Conservation (phyloP, 2,329 filamentous ascomycete genomes). For the Aspergillus nomiae region DNA sequence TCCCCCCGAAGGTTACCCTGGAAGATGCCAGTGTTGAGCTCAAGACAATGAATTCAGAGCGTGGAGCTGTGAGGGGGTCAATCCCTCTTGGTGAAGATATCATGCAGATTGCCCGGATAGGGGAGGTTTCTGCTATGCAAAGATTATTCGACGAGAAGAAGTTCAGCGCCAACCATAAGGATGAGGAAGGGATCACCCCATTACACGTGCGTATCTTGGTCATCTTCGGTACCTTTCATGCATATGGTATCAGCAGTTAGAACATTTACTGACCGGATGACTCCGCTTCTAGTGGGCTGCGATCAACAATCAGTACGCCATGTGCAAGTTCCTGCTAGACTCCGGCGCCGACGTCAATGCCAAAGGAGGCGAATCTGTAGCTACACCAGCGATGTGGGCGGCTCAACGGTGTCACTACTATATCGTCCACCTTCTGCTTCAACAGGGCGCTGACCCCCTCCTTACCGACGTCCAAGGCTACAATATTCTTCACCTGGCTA, state of each 20-base stretch:
- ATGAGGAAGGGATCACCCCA: constrained; percentile 93
- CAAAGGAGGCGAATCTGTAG: constrained; percentile 92
- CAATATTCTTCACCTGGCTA: constrained; percentile 95
- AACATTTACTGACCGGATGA: constrained; percentile 11
- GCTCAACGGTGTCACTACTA: constrained; percentile 97
- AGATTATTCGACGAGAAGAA: constrained; percentile 83
- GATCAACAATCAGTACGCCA: constrained; percentile 97
- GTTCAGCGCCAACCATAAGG: constrained; percentile 77
- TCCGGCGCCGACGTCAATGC: constrained; percentile 87
- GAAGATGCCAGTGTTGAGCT: constrained; percentile 41
- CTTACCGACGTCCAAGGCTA: constrained; percentile 94
- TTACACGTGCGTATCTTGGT: constrained; percentile 71
- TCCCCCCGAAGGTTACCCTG: constrained; percentile 34
- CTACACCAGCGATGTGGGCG: constrained; percentile 94
- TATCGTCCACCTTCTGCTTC: constrained; percentile 86
- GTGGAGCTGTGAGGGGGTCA: constrained; percentile 34
- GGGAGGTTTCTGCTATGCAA: constrained; percentile 84
- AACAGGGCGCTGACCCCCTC: constrained; percentile 88
- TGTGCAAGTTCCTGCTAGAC: constrained; percentile 93
- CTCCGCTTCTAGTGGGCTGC: constrained; percentile 77
- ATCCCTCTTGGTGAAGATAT: constrained; percentile 70
- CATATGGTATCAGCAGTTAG: not conserved
- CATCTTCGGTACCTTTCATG: not conserved
- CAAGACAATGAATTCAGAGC: constrained; percentile 36
- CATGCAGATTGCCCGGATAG: constrained; percentile 90